Evolutionary conservation across 805 yeast species (phyloP).

Genomic region (Saccharomycopsis oosterbeekiorum): DNA sequence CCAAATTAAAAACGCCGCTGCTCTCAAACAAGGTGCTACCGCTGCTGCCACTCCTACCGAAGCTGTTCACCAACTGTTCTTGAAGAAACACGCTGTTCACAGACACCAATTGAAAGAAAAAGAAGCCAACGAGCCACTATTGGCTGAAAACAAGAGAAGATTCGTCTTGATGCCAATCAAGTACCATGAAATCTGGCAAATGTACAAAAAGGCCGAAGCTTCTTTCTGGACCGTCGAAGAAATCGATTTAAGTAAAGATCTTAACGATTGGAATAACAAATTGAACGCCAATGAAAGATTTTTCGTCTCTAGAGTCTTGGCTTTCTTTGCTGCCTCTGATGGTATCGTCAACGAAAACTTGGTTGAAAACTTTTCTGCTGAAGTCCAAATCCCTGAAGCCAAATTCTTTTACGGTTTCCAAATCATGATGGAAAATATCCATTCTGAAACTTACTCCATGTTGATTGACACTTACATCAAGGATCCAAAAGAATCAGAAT

Average conservation of each 20-base stretch:
- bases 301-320: conserved; percentile 86
- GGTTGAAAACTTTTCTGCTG: conserved; percentile 95
- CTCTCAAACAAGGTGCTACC: conserved; percentile 13
- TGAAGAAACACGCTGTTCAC: conserved; percentile 54
- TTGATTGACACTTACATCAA: conserved; percentile 91
- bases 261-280: conserved; percentile 83
- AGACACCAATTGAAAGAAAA: conserved; percentile 62
- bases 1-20: conserved; percentile 11
- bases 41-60: background rate
- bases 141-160: conserved; percentile 75
- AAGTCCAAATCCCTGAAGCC: conserved; percentile 95
- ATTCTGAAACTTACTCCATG: conserved; percentile 92
- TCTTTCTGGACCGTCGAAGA: conserved; percentile 99
- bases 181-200: conserved; percentile 97
- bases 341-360: conserved; percentile 97
- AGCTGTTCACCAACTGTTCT: conserved; percentile 42
- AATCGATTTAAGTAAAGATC: conserved; percentile 88
- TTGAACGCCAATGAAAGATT: conserved; percentile 87
- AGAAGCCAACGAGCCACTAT: conserved; percentile 85
- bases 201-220: conserved; percentile 98
- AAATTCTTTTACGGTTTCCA: conserved; percentile 98
- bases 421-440: conserved; percentile 99
- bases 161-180: conserved; percentile 93
- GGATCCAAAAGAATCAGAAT: conserved; percentile 89
- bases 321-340: conserved; percentile 97